Conservation (phyloP, 1,284 basidiomycete species). For the Papiliotrema flavescens region DNA sequence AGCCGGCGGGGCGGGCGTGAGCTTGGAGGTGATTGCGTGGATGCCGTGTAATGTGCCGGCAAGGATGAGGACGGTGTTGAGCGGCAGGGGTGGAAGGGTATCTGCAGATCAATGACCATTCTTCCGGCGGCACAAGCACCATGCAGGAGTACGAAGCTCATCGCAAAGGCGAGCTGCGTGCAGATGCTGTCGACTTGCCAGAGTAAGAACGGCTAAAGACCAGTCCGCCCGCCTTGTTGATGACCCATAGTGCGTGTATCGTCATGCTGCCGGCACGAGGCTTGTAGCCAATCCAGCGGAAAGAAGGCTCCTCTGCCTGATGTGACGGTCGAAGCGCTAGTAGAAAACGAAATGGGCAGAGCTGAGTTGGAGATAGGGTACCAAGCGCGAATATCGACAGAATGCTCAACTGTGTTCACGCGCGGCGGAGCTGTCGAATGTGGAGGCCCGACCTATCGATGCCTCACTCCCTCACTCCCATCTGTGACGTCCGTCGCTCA, state of each 20-base stretch:
- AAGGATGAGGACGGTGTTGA: constrained; percentile 96
- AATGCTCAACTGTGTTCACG: too few species aligned
- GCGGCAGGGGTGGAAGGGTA: constrained; percentile 76
- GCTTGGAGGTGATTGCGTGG: constrained; percentile 90
- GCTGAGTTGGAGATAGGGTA: too few species aligned
- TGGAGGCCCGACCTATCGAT: too few species aligned
- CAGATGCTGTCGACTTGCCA: constrained; percentile 53
- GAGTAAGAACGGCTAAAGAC: constrained; percentile 90
- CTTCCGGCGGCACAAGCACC: not conserved
- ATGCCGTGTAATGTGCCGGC: constrained; percentile 97
- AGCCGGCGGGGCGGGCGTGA: constrained; percentile 64
- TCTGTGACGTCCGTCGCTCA: too few species aligned
- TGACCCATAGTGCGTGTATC: constrained; percentile 61
- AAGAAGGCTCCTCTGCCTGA: not conserved
- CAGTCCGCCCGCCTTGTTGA: constrained; percentile 97
- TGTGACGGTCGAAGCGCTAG: too few species aligned
- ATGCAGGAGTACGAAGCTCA: not conserved
- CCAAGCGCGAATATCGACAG: too few species aligned
- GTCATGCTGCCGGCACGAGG: constrained; percentile 24
- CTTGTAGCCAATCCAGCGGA: not conserved
- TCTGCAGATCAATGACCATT: constrained; percentile 55
- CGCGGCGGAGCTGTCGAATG: too few species aligned
- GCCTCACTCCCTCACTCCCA: not conserved
- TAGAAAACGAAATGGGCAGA: too few species aligned
- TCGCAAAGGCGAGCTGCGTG: not conserved